Conservation (phyloP, 2,329 filamentous ascomycete species). For the Aspergillus floridensis region DNA sequence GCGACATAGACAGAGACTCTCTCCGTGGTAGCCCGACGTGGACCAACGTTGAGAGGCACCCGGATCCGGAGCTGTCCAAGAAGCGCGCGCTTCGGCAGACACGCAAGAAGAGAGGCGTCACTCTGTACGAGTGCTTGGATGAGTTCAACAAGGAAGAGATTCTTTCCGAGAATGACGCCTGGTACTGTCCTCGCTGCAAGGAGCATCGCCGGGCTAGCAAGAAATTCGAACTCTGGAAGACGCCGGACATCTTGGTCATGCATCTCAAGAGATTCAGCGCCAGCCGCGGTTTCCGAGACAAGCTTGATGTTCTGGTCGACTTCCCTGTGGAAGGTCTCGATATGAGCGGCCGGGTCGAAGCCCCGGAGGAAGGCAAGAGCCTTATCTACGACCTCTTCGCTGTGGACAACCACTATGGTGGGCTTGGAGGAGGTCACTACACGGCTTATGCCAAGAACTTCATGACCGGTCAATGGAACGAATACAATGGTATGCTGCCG, state of each 20-base stretch:
- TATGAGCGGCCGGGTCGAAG: conserved; percentile 72
- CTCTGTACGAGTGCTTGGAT: conserved; percentile 83
- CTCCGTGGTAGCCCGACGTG: conserved; percentile 62
- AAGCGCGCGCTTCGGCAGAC: conserved; percentile 61
- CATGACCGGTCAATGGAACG: conserved; percentile 84
- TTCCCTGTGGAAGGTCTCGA: conserved; percentile 89
- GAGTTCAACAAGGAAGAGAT: conserved; percentile 95
- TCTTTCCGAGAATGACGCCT: conserved; percentile 90
- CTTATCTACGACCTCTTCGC: conserved; percentile 91
- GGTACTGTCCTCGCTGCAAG: conserved; percentile 97
- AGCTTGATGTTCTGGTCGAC: conserved; percentile 85
- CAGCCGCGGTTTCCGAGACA: conserved; percentile 76
- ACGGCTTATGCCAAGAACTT: conserved; percentile 94
- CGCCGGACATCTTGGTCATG: conserved; percentile 89
- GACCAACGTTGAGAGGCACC: conserved; percentile 51
- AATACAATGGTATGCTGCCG: conserved; percentile 77
- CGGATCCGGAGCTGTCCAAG: conserved; percentile 62
- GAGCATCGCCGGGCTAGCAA: conserved; percentile 89
- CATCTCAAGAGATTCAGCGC: conserved; percentile 96
- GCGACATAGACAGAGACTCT: conserved; percentile 45
- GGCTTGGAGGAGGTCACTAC: conserved; percentile 92
- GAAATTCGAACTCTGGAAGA: conserved; percentile 96
- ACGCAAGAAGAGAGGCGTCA: conserved; percentile 73
- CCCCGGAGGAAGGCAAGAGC: conserved; percentile 75
- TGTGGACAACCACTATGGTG: conserved; percentile 93